phyloP scores from a whole-genome alignment of 768 basidiomycete genomes.

The Russula dissimulans region DNA sequence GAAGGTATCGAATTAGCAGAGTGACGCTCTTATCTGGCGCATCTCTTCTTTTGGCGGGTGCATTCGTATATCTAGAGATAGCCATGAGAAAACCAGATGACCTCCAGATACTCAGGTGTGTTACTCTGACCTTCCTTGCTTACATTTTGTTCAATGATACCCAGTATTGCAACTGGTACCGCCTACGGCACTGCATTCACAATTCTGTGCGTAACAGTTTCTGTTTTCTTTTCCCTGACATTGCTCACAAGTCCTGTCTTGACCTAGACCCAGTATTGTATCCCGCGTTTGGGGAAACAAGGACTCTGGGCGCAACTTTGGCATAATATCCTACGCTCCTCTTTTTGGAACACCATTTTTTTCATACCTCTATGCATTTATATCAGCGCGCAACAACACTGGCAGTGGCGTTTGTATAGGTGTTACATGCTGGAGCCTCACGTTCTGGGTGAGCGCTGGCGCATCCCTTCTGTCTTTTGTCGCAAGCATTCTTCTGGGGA shows the following conservation, averaged over 20 bases:
- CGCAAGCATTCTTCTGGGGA: slow-evolving; percentile 45
- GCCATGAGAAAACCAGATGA: slow-evolving; percentile 39
- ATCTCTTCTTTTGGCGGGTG: slow-evolving; percentile 38
- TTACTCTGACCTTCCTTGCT: background rate
- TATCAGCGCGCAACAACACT: slow-evolving; percentile 43
- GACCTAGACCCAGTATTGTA: slow-evolving; percentile 54
- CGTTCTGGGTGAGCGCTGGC: slow-evolving; percentile 46
- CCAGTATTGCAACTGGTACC: slow-evolving; percentile 54
- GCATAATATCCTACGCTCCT: slow-evolving; percentile 63
- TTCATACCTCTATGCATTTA: slow-evolving; percentile 70
- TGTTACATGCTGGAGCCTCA: slow-evolving; percentile 51
- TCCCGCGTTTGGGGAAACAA: slow-evolving; percentile 61
- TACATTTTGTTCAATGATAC: slow-evolving; percentile 2
- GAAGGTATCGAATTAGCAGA: slow-evolving; percentile 52
- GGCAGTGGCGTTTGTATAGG: slow-evolving; percentile 45
- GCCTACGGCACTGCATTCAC: slow-evolving; percentile 68
- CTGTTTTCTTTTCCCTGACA: background rate
- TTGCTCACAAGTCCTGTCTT: slow-evolving; percentile 1
- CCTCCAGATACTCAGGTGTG: slow-evolving; percentile 66
- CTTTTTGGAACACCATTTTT: slow-evolving; percentile 68
- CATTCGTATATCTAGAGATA: slow-evolving; percentile 48
- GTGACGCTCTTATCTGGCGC: slow-evolving; percentile 48
- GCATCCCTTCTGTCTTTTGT: slow-evolving; percentile 36
- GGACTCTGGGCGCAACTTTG: slow-evolving; percentile 71
- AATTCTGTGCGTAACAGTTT: slow-evolving; percentile 43